Conservation (phyloP, 495 filamentous ascomycete genomes). For the Parachaetomium inaequale region DNA sequence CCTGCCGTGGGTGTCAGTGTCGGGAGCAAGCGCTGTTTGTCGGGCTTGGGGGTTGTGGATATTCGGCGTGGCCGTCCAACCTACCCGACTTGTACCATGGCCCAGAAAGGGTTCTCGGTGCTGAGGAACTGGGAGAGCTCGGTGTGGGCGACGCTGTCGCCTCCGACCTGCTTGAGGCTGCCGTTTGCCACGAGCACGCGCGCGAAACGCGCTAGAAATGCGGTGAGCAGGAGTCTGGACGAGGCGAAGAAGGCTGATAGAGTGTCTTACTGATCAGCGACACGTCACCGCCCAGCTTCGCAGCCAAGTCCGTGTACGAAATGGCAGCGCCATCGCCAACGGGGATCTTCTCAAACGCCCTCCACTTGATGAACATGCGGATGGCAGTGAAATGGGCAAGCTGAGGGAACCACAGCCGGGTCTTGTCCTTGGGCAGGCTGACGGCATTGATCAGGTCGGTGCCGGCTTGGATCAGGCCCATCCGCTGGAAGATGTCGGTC, state of each 20-base stretch:
- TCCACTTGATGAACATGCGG: slow-evolving; percentile 34
- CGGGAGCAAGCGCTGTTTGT: neutral
- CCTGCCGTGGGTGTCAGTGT: neutral
- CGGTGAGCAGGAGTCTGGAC: neutral
- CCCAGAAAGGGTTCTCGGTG: slow-evolving; percentile 1
- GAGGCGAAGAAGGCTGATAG: too few relatives aligned
- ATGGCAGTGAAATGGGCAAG: slow-evolving; percentile 18
- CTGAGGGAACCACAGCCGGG: slow-evolving; percentile 2
- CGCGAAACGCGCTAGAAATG: slow-evolving; percentile 16
- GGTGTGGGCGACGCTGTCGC: slow-evolving; percentile 25
- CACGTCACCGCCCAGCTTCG: slow-evolving; percentile 24
- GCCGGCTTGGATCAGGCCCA: slow-evolving; percentile 8
- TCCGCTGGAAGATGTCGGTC: neutral
- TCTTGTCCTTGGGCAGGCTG: slow-evolving; percentile 7
- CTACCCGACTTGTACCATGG: slow-evolving; percentile 6
- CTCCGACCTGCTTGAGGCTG: slow-evolving; percentile 17
- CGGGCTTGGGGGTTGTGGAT: neutral
- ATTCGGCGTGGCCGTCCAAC: too few relatives aligned
- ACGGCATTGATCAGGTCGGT: slow-evolving; percentile 3
- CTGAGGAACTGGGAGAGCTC: slow-evolving; percentile 4
- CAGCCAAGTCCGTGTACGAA: slow-evolving; percentile 27
- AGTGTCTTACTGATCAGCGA: slow-evolving; percentile 23
- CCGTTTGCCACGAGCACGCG: slow-evolving; percentile 19
- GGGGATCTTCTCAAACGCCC: slow-evolving; percentile 33
- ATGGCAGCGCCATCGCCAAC: slow-evolving; percentile 13